Evolutionary conservation across 257 asterid species (phyloP), one percentile per base, ranked within the genome.

Genomic region (Sherardia arvensis): DNA sequence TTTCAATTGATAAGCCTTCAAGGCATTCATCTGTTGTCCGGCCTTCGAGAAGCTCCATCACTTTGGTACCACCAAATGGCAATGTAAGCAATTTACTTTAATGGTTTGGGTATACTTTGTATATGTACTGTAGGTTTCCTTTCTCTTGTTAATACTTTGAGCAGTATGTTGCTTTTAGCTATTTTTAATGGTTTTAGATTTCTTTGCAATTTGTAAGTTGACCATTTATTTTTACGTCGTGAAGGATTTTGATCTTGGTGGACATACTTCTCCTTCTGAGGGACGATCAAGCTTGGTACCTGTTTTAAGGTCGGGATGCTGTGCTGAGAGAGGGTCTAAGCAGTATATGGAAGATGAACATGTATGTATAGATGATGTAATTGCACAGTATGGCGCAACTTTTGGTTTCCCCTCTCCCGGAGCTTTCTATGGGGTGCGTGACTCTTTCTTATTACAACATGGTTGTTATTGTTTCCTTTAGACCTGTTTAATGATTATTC

Each of bases 351-450:
- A 91, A 80, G 98, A 91, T 32, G 94, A 84, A 68, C 91, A 86
- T 72, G 72, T 91, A 67, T 85, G 98, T 80, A 80, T 91, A 66
- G 96, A 91, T 66, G 74, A 86, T 76, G 70, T 91, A 74, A 71
- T 81, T 66, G 84, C 78, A 56, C 85, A 84, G 76, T 75, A 86
- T 51, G 81, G 73, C 47, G 82, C 79, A 40, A 65, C 66, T 54
- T 74, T 77, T 30, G 81, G 79, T 75, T 77, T 75, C 64, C 81
- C 94, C 69, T 82, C 90, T 49, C 76, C 81, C 26, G 90, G 87
- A 75, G 95, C 98, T 23, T 88, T 91, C 76, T 91, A 91, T n/a
- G 98, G 98, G 94, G 96, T 87, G 70, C 43, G 94, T 86, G 69
- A 45, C 78, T 64, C n/a, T 18, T 72, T 55, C 67, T 53, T 59